phyloP scores from a whole-genome alignment of 108 stramenopile genomes.

The Conticribra guillardii region DNA sequence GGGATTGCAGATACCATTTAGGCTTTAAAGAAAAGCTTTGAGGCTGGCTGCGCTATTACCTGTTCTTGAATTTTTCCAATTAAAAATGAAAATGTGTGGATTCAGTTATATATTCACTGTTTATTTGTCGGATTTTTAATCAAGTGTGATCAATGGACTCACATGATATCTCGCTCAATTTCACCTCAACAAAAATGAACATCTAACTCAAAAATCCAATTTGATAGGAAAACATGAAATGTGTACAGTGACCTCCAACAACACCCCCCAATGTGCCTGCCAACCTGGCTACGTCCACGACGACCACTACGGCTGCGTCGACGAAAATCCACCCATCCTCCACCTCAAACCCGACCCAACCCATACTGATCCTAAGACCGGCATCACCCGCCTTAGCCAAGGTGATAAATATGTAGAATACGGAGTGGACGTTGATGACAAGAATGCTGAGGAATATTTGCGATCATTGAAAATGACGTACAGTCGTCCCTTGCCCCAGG shows the following conservation, averaged over 20 bases:
- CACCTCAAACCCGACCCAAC: constrained; percentile 22
- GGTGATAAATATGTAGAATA: constrained; percentile 88
- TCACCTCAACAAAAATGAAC: too few species aligned
- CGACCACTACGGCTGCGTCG: constrained; percentile 81
- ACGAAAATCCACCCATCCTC: constrained; percentile 74
- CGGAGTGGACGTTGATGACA: constrained; percentile 87
- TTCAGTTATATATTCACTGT: too few species aligned
- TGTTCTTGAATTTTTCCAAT: too few species aligned
- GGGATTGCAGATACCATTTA: too few species aligned
- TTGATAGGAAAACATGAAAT: constrained; percentile 67
- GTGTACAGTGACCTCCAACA: constrained; percentile 56
- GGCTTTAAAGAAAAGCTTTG: too few species aligned
- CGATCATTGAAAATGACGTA: constrained; percentile 87
- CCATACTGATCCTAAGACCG: constrained; percentile 35
- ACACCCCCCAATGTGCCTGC: constrained; percentile 75
- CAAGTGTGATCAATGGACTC: too few species aligned
- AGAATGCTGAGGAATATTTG: constrained; percentile 87
- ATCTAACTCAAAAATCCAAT: too few species aligned
- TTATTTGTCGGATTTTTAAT: too few species aligned
- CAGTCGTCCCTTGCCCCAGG: constrained; percentile 77
- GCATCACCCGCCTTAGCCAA: constrained; percentile 68
- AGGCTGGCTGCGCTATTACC: too few species aligned
- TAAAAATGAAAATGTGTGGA: too few species aligned
- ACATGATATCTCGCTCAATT: too few species aligned
- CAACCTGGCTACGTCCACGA: constrained; percentile 73